Evolutionary conservation across 2,329 filamentous ascomycete species (phyloP).

Genomic region (Nemania serpens): DNA sequence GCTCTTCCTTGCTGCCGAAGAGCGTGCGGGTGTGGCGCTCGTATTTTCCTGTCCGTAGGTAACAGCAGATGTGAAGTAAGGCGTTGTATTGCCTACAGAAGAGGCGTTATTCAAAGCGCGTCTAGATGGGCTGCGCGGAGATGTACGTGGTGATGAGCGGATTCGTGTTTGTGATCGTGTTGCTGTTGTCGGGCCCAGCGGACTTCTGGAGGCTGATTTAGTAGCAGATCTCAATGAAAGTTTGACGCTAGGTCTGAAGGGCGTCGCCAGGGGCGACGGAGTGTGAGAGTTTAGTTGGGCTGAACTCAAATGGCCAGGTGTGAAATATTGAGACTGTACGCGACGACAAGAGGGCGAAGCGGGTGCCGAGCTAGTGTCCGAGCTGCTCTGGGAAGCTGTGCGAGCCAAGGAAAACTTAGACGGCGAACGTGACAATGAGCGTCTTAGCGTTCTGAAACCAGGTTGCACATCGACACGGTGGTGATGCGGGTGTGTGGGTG

Average conservation of each 20-base stretch:
- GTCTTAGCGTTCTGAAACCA: conserved; percentile 79
- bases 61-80: conserved; percentile 47
- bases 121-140: conserved; percentile 76
- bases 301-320: conserved; percentile 48
- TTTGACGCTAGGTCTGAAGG: conserved; percentile 69
- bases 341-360: conserved; percentile 50
- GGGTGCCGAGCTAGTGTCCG: conserved; percentile 55
- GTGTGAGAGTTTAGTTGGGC: conserved; percentile 38
- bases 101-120: conserved; percentile 72
- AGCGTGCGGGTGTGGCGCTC: conserved; percentile 40
- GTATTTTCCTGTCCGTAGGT: conserved; percentile 52
- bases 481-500: conserved; percentile 80
- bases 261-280: conserved; percentile 62
- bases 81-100: conserved; percentile 71
- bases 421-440: conserved; percentile 90
- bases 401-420: conserved; percentile 77
- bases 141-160: conserved; percentile 72
- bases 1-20: conserved; percentile 49
- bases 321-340: conserved; percentile 52
- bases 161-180: conserved; percentile 62
- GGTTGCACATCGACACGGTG: conserved; percentile 79
- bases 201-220: conserved; percentile 61
- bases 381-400: conserved; percentile 51
- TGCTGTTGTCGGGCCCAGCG: conserved; percentile 47
- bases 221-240: conserved; percentile 65